Conservation (phyloP, 371 early-diverging fungal species). For the Coemansia sp. region DNA sequence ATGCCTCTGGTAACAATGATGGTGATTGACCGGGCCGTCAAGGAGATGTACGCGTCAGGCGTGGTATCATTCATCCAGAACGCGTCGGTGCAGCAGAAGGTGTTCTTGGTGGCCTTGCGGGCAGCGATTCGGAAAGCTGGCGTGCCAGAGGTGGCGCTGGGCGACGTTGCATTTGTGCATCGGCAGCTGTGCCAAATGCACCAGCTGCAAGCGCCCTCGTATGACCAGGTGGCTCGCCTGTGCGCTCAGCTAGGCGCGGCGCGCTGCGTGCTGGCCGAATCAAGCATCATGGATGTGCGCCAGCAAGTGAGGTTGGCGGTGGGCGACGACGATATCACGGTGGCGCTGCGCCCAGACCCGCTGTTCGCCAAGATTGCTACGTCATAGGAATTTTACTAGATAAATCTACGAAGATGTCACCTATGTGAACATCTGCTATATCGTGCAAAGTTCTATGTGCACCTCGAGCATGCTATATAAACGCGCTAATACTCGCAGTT, state of each 20-base stretch:
- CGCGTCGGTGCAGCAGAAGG: constrained; percentile 78
- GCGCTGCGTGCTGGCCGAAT: constrained; percentile 63
- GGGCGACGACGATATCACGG: constrained; percentile 71
- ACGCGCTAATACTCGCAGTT: too few relatives aligned
- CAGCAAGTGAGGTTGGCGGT: constrained; percentile 72
- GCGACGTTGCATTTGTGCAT: constrained; percentile 64
- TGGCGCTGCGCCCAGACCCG: constrained; percentile 69
- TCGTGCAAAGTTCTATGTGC: neutral
- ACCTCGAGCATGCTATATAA: neutral
- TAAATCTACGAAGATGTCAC: neutral
- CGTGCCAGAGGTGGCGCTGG: constrained; percentile 72
- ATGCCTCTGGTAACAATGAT: constrained; percentile 66
- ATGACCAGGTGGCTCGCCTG: constrained; percentile 64
- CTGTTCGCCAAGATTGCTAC: constrained; percentile 57
- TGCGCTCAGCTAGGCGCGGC: constrained; percentile 72
- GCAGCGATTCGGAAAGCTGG: constrained; percentile 67
- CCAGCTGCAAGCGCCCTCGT: constrained; percentile 61
- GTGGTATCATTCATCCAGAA: constrained; percentile 69
- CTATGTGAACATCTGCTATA: neutral
- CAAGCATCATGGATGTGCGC: constrained; percentile 67
- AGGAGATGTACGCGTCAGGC: constrained; percentile 82
- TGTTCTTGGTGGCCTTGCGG: constrained; percentile 76
- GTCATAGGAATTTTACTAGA: constrained; percentile 12
- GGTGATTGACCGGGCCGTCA: constrained; percentile 75
- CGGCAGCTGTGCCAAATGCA: constrained; percentile 68